Evolutionary conservation across 805 yeast species (phyloP).

Genomic region (Saccharomycopsis sp.): DNA sequence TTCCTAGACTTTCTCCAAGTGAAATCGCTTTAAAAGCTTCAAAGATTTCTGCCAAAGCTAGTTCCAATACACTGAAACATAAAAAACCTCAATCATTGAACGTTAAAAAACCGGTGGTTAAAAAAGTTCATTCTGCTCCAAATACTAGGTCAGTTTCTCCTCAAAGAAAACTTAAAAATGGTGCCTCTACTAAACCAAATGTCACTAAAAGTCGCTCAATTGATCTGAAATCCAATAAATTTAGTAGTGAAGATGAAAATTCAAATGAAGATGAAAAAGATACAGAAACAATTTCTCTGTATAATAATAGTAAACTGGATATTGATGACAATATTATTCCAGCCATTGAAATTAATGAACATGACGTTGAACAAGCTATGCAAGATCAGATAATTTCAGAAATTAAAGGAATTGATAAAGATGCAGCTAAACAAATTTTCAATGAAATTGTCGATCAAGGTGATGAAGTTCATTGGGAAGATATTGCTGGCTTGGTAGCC

Average conservation of each 20-base stretch:
- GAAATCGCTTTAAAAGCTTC: slow-evolving; percentile 12
- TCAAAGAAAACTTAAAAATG: not conserved
- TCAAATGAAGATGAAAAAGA: slow-evolving; percentile 19
- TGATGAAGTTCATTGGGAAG: slow-evolving; percentile 93
- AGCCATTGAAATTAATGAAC: slow-evolving; percentile 20
- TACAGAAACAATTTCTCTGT: slow-evolving; percentile 7
- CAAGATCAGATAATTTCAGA: slow-evolving; percentile 23
- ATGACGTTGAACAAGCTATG: slow-evolving; percentile 23
- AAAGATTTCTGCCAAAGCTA: slow-evolving; percentile 1
- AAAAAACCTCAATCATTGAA: not conserved
- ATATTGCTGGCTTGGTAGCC: slow-evolving; percentile 81
- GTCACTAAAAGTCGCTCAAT: not conserved
- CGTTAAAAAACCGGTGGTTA: not conserved
- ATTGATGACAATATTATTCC: not conserved
- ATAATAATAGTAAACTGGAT: not conserved
- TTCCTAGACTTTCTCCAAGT: not conserved
- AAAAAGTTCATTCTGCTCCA: slow-evolving; percentile 2
- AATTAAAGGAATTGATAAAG: slow-evolving; percentile 59
- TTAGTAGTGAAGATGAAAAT: slow-evolving; percentile 4
- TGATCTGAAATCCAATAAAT: not conserved
- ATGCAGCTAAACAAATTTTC: slow-evolving; percentile 73
- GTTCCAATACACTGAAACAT: not conserved
- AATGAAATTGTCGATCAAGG: slow-evolving; percentile 87
- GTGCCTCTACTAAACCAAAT: not conserved
- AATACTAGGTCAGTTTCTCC: slow-evolving; percentile 1